These are phyloP conservation scores for Eimeria falciformis DNA, from an alignment of 169 alveolate species.

Conservation along the genomic window DNA sequence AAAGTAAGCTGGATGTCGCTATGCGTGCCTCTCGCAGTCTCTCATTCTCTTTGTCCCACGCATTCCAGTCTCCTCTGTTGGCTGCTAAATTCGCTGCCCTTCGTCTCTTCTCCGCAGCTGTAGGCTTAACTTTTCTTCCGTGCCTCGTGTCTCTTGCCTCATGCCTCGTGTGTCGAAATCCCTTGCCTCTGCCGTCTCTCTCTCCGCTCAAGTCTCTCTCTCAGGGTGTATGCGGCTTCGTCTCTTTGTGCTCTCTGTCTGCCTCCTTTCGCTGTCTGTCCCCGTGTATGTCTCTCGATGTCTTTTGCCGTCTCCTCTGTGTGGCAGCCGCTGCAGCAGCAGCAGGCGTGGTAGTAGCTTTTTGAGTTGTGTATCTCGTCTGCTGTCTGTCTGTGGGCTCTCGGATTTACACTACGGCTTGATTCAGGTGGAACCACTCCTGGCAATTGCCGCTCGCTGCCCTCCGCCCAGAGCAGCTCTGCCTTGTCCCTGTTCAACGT, in stretches of 20 bases:
- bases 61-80: background rate
- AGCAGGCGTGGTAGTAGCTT: background rate
- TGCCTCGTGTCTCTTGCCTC: background rate
- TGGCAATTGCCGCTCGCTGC: background rate
- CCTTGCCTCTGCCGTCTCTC: background rate
- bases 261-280: background rate
- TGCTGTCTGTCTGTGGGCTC: background rate
- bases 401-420: background rate
- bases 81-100: background rate
- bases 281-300: background rate
- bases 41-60: background rate
- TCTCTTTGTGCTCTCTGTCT: background rate
- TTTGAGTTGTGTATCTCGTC: background rate
- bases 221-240: background rate
- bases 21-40: background rate
- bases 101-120: background rate
- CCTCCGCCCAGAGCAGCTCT: no score
- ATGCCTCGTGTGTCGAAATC: background rate
- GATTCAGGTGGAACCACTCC: constrained; percentile 11
- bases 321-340: background rate
- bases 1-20: background rate
- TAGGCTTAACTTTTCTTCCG: background rate
- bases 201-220: background rate
- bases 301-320: background rate
- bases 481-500: background rate